Evolutionary conservation across 2,329 filamentous ascomycete genomes (phyloP), one percentile per base, ranked within the genome.

Genomic region (Aquanectria penicillioides): DNA sequence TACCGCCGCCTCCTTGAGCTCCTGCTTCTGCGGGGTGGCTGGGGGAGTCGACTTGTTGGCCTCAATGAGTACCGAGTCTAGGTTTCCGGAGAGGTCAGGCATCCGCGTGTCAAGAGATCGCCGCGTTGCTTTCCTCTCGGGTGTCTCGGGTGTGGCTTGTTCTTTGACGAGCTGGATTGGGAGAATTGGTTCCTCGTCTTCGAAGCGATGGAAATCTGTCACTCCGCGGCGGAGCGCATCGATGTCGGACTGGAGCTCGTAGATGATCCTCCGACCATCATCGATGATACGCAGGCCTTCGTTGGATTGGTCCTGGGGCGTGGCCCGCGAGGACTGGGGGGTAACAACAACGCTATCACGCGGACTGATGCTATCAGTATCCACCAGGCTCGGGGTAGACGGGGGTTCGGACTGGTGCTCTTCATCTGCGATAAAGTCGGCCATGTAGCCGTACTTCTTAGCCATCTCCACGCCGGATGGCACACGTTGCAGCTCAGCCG

Each of bases 281-380:
- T 71, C 69, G 20, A 70, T 29, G 25, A 71, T 69, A 13, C 66
- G 63, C 37, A 71, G 52, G 43, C 69, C 69, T 34, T 70, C 68
- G 22, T 69, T 71, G 43, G 69, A 69, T 46, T 71, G 69, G 43
- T 65, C 64, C 23, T 67, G 65, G 38, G 62, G 33, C 25, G 48
- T 36, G 6, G 43, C 47, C 41, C 69, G 59, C n/a, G 49, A 36
- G 37, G 68, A 69, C 38, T 63, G 48, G 13, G 67, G 69, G 17
- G 69, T 71, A 40, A 60, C 67, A 46, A 68, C 22, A 22, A 70
- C 36, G 61, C 67, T 72, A 20, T 72, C 69, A 59, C 64, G 70
- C 22, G 63, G 69, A 55, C 67, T 69, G 61, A 71, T 46, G 53
- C 70, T 72, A 65, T 70, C 70, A 63, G 70, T 72, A 67, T 71